Base-by-base conservation (phyloP, 352 stramenopile species). In the Pythium volutum region DNA sequence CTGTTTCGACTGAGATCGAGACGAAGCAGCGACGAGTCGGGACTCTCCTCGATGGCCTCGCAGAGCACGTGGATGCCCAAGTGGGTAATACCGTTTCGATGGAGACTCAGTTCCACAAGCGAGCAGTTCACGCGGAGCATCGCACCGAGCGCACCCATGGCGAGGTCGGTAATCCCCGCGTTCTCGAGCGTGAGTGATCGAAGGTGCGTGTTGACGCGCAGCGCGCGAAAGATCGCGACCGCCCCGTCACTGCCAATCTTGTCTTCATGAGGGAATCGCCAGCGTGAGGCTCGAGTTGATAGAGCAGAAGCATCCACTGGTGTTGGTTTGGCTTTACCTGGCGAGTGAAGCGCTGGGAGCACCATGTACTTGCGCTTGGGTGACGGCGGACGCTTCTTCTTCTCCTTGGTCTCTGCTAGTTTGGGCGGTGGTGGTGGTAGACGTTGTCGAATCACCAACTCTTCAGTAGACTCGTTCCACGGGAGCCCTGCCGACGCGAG, bases 1-100 rank as follows among this genome's bases (percentile, higher is more conserved):
- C 33, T 45, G 45, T 93, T 93, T 12, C 69, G 60, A 52, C 77
- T 76, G 27, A 93, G 60, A 60, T 93, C 64, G 16, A 91, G 59
- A 20, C 74, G 60, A 16, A 91, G 53, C 14, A 93, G 54, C 39
- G 77, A 76, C 7, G 79, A 87, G 43, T 93, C 84, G 0, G 79
- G 70, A 26, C 70, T 77, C 27, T 89, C 76, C 39, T 85, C 75
- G 2, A 93, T 61, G 9, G 79, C 79, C 31, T 86, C 73, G 4
- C 74, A 73, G 1, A 93, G 71, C 11, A 77, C 71, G 9, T 72
- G 62, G 23, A 84, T 68, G 2, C 84, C 84, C 15, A 62, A 42
- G 16, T 78, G 62, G 1, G 78, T 72, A 55, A 95, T 81, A 4
- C 22, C 54, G 43, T 93, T 93, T 36, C 63, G 59, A 15, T 55